These are phyloP conservation scores for Coemansia sp. DNA, from an alignment of 192 early-diverging fungal species.

Conservation along the genomic window DNA sequence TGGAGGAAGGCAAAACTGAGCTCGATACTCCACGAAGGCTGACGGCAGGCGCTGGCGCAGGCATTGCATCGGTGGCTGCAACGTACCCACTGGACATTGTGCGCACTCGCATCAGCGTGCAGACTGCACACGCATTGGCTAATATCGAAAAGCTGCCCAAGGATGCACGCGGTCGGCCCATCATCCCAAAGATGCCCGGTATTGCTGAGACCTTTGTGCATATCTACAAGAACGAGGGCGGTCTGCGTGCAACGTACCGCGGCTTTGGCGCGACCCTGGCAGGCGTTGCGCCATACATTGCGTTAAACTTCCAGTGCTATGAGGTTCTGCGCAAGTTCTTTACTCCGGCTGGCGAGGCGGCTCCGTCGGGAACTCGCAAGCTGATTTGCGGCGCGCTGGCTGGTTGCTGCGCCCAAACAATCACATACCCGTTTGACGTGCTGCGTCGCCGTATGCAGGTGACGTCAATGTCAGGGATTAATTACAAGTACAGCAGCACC, in stretches of 20 bases:
- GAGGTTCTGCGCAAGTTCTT: slow-evolving; percentile 71
- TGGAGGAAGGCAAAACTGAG: slow-evolving; percentile 66
- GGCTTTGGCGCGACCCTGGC: slow-evolving; percentile 70
- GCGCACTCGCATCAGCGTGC: slow-evolving; percentile 72
- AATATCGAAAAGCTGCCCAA: slow-evolving; percentile 41
- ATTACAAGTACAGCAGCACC: slow-evolving; percentile 70
- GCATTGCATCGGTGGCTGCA: slow-evolving; percentile 71
- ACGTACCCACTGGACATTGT: slow-evolving; percentile 81
- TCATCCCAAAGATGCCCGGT: slow-evolving; percentile 65
- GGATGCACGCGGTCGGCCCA: slow-evolving; percentile 49
- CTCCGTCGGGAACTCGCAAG: slow-evolving; percentile 63
- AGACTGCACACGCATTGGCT: slow-evolving; percentile 60
- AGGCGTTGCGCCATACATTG: slow-evolving; percentile 79
- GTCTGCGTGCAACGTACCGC: slow-evolving; percentile 68
- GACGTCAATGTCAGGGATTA: slow-evolving; percentile 63
- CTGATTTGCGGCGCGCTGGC: slow-evolving; percentile 72
- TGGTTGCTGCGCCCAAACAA: slow-evolving; percentile 77
- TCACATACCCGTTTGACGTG: slow-evolving; percentile 79
- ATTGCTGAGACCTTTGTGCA: slow-evolving; percentile 61
- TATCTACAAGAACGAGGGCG: slow-evolving; percentile 71
- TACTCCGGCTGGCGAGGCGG: slow-evolving; percentile 57
- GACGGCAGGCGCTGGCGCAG: slow-evolving; percentile 70
- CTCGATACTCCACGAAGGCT: slow-evolving; percentile 70
- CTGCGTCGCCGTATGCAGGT: slow-evolving; percentile 78
- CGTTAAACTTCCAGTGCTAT: slow-evolving; percentile 79